Percentiles rank a stretch among this genome's conserved stretches.
Evolutionary conservation across 768 basidiomycete genomes (phyloP).

Genomic region (Kwoniella sp.): DNA sequence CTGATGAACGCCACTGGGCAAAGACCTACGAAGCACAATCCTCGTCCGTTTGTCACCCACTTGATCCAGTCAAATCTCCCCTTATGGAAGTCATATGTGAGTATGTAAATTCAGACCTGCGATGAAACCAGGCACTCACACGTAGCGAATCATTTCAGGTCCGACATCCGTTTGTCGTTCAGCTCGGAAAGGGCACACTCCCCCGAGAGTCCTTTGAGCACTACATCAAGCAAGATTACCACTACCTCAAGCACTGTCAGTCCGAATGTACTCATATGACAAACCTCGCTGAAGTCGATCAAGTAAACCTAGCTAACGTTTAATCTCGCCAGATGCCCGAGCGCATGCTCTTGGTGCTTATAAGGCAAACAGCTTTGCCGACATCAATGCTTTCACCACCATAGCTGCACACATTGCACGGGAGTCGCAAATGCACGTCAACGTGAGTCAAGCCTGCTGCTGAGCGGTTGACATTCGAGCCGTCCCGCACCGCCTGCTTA

Average conservation of each 20-base stretch:
- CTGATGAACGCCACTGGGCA: not conserved
- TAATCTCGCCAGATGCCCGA: conserved; percentile 42
- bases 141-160: conserved; percentile 57
- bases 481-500: not conserved
- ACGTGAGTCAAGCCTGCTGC: conserved; percentile 39
- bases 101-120: conserved; percentile 59
- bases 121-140: conserved; percentile 27
- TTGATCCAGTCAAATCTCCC: conserved; percentile 63
- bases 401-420: conserved; percentile 67
- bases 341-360: conserved; percentile 70
- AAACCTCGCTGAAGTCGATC: not conserved
- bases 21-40: conserved; percentile 66
- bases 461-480: not conserved
- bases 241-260: conserved; percentile 60
- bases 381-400: conserved; percentile 67
- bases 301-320: not conserved
- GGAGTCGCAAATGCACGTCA: conserved; percentile 73
- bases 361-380: conserved; percentile 69
- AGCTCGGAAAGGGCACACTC: conserved; percentile 73
- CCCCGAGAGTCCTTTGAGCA: conserved; percentile 70
- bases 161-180: conserved; percentile 78
- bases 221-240: conserved; percentile 68
- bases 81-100: conserved; percentile 60
- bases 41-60: conserved; percentile 69
- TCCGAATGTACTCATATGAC: not conserved